These are phyloP conservation scores for Ophiorrhiza pumila DNA, from an alignment of 257 asterid species.

Conservation along the genomic window DNA sequence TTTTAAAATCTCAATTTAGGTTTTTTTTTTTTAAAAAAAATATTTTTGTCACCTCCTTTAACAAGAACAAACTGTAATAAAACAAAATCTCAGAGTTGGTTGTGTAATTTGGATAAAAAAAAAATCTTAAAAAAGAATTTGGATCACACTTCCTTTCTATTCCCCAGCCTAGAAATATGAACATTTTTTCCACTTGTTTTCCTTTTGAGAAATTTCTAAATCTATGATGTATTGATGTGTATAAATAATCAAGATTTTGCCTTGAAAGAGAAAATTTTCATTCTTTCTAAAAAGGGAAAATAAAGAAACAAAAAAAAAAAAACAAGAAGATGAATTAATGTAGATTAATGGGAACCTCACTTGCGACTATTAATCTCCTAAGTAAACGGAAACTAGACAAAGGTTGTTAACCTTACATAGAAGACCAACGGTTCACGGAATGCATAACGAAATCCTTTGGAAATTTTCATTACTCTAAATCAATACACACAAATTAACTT, in stretches of 20 bases:
- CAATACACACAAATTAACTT: background rate
- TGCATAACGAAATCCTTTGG: slow-evolving; percentile 7
- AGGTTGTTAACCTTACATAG: slow-evolving; percentile 19
- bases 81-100: too few species aligned
- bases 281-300: background rate
- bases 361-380: slow-evolving; percentile 21
- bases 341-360: slow-evolving; percentile 6
- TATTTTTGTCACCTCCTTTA: too few species aligned
- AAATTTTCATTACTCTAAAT: background rate
- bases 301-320: too few species aligned
- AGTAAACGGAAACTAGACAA: slow-evolving; percentile 27
- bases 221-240: background rate
- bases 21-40: too few species aligned
- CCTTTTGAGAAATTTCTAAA: background rate
- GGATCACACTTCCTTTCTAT: slow-evolving; percentile 12
- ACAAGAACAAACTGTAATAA: too few species aligned
- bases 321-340: background rate
- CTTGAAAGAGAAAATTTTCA: background rate
- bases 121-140: background rate
- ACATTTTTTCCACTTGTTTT: background rate
- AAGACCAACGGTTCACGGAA: slow-evolving; percentile 25
- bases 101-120: too few species aligned
- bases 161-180: background rate
- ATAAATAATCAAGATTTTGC: background rate
- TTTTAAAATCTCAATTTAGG: too few species aligned